phyloP scores from a whole-genome alignment of 2,329 filamentous ascomycete species.

The Ilyonectria robusta region DNA sequence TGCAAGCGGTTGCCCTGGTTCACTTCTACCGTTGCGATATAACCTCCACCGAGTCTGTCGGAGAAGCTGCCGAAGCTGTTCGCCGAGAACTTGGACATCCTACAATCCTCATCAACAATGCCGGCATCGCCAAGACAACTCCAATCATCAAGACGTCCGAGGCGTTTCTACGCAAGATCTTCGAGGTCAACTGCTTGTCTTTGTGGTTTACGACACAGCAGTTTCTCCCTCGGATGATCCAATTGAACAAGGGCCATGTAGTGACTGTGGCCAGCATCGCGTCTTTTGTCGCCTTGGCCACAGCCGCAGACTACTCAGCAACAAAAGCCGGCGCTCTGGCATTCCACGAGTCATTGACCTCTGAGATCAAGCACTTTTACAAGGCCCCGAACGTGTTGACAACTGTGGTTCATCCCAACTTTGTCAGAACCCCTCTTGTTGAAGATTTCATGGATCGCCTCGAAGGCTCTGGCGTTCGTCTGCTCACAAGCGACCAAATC shows the following conservation, averaged over 20 bases:
- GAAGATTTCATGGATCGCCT: slow-evolving; percentile 50
- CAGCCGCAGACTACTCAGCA: slow-evolving; percentile 76
- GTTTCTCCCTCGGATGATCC: slow-evolving; percentile 77
- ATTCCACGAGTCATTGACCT: slow-evolving; percentile 75
- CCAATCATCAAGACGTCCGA: slow-evolving; percentile 71
- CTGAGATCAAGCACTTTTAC: slow-evolving; percentile 71
- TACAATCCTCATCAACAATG: slow-evolving; percentile 80
- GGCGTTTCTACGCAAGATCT: slow-evolving; percentile 72
- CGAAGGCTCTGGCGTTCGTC: slow-evolving; percentile 46
- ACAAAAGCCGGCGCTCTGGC: slow-evolving; percentile 75
- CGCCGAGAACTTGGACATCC: slow-evolving; percentile 68
- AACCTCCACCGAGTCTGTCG: slow-evolving; percentile 60
- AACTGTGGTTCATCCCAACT: slow-evolving; percentile 72
- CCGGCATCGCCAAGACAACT: slow-evolving; percentile 72
- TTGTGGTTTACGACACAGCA: slow-evolving; percentile 76
- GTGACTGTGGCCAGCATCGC: slow-evolving; percentile 79
- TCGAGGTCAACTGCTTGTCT: slow-evolving; percentile 77
- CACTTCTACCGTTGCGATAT: slow-evolving; percentile 57
- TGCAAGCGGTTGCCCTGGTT: slow-evolving; percentile 41
- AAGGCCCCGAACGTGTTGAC: slow-evolving; percentile 74
- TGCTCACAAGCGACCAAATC: slow-evolving; percentile 55
- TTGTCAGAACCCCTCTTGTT: slow-evolving; percentile 63
- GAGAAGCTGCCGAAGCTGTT: slow-evolving; percentile 56
- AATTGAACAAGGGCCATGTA: slow-evolving; percentile 77
- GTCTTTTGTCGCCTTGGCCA: slow-evolving; percentile 70